Percentiles rank a stretch among this genome's conserved stretches.
Conservation (phyloP, 2,329 filamentous ascomycete species). For the Sarocladiaceae sp. region DNA sequence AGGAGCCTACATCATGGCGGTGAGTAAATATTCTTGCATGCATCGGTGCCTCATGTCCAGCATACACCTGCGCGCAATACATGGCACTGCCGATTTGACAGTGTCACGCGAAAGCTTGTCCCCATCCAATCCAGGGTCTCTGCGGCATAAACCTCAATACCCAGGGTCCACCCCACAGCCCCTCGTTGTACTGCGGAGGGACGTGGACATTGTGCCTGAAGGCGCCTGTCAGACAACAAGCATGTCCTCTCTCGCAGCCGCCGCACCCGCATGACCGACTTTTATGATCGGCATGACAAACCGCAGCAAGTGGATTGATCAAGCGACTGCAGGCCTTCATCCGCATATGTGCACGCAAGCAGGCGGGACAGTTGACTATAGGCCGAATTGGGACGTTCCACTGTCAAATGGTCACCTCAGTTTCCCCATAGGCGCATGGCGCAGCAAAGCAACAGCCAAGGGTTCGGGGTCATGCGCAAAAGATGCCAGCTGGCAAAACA, state of each 20-base stretch:
- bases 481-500: neutral
- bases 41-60: neutral
- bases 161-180: neutral
- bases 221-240: too few species aligned
- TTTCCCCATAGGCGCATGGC: neutral
- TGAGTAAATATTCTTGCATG: neutral
- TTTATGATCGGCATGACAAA: neutral
- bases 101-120: neutral
- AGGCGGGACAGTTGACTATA: too few species aligned
- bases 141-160: neutral
- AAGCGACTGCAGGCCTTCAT: too few species aligned
- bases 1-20: conserved; percentile 1
- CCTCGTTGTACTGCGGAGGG: too few species aligned
- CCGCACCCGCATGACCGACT: conserved; percentile 3
- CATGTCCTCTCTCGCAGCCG: neutral
- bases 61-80: neutral
- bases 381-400: neutral
- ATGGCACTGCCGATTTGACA: neutral
- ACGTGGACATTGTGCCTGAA: too few species aligned
- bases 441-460: neutral
- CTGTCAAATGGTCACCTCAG: too few species aligned
- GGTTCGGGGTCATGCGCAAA: neutral
- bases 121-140: neutral
- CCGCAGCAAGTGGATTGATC: too few species aligned
- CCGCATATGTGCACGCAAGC: too few species aligned